phyloP scores from a whole-genome alignment of 139 green algal species.

The Chlorella ohadii region DNA sequence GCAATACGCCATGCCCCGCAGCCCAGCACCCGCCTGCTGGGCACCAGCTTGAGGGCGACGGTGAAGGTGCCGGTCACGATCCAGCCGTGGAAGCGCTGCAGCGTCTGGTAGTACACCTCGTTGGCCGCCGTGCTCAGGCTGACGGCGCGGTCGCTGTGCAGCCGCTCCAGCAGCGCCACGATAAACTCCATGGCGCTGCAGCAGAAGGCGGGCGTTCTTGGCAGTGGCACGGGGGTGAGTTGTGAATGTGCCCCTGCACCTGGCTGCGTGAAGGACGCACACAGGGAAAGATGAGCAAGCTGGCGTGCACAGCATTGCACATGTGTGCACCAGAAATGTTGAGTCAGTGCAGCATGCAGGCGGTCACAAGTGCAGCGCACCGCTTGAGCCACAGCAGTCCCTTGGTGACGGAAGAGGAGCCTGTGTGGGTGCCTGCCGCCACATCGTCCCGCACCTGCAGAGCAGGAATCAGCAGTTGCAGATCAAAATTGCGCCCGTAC shows the following conservation, averaged over 20 bases:
- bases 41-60: conserved; percentile 62
- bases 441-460: conserved; percentile 61
- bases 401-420: conserved; percentile 68
- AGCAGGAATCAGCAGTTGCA: no score
- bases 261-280: no score
- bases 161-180: conserved; percentile 56
- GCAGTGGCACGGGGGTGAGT: no score
- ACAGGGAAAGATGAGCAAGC: no score
- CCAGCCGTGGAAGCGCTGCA: conserved; percentile 83
- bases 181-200: conserved; percentile 83
- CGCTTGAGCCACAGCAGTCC: conserved; percentile 82
- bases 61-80: conserved; percentile 75
- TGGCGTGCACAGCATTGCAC: no score
- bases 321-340: no score
- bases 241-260: no score
- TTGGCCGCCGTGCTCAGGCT: conserved; percentile 52
- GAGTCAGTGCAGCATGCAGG: no score
- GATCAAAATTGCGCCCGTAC: no score
- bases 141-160: conserved; percentile 47
- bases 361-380: conserved; percentile 10
- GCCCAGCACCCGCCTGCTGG: conserved; percentile 11
- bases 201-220: neutral
- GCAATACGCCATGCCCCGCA: no score
- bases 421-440: conserved; percentile 43
- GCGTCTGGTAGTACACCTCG: conserved; percentile 69